Evolutionary conservation across 2,329 filamentous ascomycete genomes (phyloP), one percentile per base, ranked within the genome.

Genomic region (Chaetomium sp.): DNA sequence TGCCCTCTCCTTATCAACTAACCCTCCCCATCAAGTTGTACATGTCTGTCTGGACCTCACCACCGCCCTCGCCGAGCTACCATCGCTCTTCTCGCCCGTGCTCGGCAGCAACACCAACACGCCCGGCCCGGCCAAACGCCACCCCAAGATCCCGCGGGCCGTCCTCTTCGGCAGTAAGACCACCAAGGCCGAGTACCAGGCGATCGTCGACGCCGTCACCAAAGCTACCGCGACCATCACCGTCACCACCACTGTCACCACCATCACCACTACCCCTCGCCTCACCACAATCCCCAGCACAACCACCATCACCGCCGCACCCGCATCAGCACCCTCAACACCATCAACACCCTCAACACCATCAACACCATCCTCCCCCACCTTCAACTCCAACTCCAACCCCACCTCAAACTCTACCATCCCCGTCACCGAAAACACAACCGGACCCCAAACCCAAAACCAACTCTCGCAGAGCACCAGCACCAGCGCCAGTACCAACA

Each of bases 141-240:
- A n/a, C 42, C 7, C 31, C 47, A 53, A 33, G 23, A 19, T 25
- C 31, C 70, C 70, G 19, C 38, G 45, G 45, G 70, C 70, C 58
- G 53, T 72, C 61, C 66, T 72, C 62, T 70, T 71, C 56, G 70
- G 70, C 58, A 65, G 66, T 42, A 65, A 63, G 47, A 66, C 71
- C 50, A 29, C 65, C 21, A 68, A 70, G 62, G 60, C 65, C 50
- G 70, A 71, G 66, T 69, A 62, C 61, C 62, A 66, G 6, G 62
- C 57, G 31, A 66, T 72, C 25, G 45, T 62, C 42, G 55, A 60
- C 13, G 66, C 66, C 59, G 64, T 72, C 3, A 13, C 31, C 10
- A n/a, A 23, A 16, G 31, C 31, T 21, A 57, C 19, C 33, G 54
- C 29, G 7, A 55, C 19, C 21, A 23, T 29, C 31, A 16, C 54